phyloP scores from a whole-genome alignment of 345 rosid species.

The Aquilaria sinensis region DNA sequence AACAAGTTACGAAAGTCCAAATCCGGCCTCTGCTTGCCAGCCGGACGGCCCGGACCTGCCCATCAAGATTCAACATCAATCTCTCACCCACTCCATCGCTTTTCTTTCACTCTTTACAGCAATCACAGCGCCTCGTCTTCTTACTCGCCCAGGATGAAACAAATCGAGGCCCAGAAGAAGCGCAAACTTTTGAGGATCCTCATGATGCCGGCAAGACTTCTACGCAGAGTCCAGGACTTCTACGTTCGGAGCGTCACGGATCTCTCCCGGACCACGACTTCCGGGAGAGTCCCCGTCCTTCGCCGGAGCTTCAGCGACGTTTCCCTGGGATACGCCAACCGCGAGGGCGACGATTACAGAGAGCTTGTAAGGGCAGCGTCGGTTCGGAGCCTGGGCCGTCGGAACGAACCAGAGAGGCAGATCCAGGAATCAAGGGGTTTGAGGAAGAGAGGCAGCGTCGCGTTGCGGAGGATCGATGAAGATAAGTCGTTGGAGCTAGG shows the following conservation, averaged over 20 bases:
- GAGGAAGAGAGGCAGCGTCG: conserved; percentile 35
- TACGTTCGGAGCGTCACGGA: conserved; percentile 45
- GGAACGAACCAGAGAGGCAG: conserved; percentile 26
- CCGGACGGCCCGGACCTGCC: too few species aligned
- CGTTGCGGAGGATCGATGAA: conserved; percentile 47
- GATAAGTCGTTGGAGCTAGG: conserved; percentile 21
- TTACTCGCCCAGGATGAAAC: too few species aligned
- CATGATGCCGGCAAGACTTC: conserved; percentile 25
- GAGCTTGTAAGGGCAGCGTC: conserved; percentile 51
- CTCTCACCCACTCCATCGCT: too few species aligned
- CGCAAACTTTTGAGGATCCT: conserved; percentile 35
- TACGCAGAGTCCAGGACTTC: conserved; percentile 46
- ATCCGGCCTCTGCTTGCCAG: too few species aligned
- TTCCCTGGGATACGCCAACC: conserved; percentile 12
- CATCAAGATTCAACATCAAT: too few species aligned
- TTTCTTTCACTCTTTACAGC: too few species aligned
- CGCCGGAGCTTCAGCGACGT: conserved; percentile 46
- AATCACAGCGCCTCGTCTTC: too few species aligned
- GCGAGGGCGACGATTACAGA: conserved; percentile 32
- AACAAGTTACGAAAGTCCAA: too few species aligned
- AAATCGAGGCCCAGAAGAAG: conserved; percentile 13
- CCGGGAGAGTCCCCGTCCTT: conserved; percentile 14
- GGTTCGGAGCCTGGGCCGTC: conserved; percentile 27
- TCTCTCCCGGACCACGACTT: conserved; percentile 20
- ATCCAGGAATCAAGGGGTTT: conserved; percentile 13